Evolutionary conservation across 1,139 yeast genomes (phyloP).

Genomic region (Lodderomyces beijingensis): DNA sequence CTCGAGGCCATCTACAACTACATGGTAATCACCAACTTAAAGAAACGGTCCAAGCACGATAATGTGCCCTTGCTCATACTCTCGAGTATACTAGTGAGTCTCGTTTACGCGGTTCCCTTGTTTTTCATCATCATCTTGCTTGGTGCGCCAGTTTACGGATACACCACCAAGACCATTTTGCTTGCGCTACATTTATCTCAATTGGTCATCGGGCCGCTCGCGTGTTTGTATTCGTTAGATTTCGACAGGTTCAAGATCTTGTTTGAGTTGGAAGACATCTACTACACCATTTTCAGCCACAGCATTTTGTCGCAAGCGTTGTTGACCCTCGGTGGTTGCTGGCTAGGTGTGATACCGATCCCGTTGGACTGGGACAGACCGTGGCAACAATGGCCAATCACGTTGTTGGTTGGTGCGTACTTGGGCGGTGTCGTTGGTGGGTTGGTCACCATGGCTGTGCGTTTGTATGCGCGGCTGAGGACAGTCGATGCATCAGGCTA

Average conservation of each 20-base stretch:
- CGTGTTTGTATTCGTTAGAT: slow-evolving; percentile 57
- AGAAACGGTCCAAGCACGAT: slow-evolving; percentile 14
- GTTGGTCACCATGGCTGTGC: no score
- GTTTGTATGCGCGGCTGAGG: no score
- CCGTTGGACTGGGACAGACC: slow-evolving; percentile 97
- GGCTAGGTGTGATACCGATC: slow-evolving; percentile 92
- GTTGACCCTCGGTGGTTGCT: slow-evolving; percentile 66
- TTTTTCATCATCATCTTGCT: slow-evolving; percentile 56
- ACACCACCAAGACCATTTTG: slow-evolving; percentile 54
- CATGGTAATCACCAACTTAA: slow-evolving; percentile 17
- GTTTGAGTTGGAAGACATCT: slow-evolving; percentile 21
- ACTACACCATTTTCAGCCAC: slow-evolving; percentile 25
- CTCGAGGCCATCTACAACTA: slow-evolving; percentile 28
- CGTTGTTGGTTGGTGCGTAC: slow-evolving; percentile 78
- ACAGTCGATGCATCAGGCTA: no score
- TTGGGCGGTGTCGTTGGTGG: slow-evolving; percentile 63
- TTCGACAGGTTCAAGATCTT: slow-evolving; percentile 26
- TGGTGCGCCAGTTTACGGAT: slow-evolving; percentile 78
- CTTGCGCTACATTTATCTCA: slow-evolving; percentile 64
- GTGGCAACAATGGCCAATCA: slow-evolving; percentile 98
- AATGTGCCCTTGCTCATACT: slow-evolving; percentile 31
- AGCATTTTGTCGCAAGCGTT: slow-evolving; percentile 39
- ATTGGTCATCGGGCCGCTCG: slow-evolving; percentile 59
- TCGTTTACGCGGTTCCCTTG: slow-evolving; percentile 48
- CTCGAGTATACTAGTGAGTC: slow-evolving; percentile 37